These are phyloP conservation scores for Nakazawaea ambrosiae DNA, from an alignment of 805 yeast genomes.

Conservation along the genomic window DNA sequence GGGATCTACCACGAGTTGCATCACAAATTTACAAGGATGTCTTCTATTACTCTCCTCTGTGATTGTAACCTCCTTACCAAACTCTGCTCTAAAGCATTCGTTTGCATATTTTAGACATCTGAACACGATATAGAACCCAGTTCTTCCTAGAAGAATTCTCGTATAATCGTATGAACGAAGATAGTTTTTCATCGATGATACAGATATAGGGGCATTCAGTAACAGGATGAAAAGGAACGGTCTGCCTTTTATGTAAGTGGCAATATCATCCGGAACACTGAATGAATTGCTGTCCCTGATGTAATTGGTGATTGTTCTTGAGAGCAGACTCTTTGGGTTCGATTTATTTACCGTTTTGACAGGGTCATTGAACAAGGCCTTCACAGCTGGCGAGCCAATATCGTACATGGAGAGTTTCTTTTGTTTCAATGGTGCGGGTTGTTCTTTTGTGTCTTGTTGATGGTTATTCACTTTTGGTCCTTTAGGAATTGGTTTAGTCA, in stretches of 20 bases:
- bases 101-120: conserved; percentile 51
- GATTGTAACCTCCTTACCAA: conserved; percentile 39
- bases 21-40: conserved; percentile 38
- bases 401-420: conserved; percentile 7
- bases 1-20: conserved; percentile 53
- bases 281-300: conserved; percentile 19
- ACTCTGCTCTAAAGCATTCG: conserved; percentile 51
- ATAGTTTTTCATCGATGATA: conserved; percentile 52
- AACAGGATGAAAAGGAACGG: conserved; percentile 53
- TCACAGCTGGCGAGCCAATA: conserved; percentile 11
- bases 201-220: conserved; percentile 40
- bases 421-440: too few species aligned
- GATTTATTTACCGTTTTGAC: not conserved
- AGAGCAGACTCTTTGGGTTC: not conserved
- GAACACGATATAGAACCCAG: conserved; percentile 71
- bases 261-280: conserved; percentile 41
- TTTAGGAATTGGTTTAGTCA: conserved; percentile 8
- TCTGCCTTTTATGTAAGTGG: conserved; percentile 42
- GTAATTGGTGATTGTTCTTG: conserved; percentile 15
- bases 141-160: conserved; percentile 50
- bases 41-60: conserved; percentile 8
- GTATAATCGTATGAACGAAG: conserved; percentile 60
- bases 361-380: conserved; percentile 9
- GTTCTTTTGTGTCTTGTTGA: too few species aligned
- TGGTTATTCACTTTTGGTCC: conserved; percentile 6